Evolutionary conservation across 805 yeast genomes (phyloP).

Genomic region (Maudiozyma saulgeensis): DNA sequence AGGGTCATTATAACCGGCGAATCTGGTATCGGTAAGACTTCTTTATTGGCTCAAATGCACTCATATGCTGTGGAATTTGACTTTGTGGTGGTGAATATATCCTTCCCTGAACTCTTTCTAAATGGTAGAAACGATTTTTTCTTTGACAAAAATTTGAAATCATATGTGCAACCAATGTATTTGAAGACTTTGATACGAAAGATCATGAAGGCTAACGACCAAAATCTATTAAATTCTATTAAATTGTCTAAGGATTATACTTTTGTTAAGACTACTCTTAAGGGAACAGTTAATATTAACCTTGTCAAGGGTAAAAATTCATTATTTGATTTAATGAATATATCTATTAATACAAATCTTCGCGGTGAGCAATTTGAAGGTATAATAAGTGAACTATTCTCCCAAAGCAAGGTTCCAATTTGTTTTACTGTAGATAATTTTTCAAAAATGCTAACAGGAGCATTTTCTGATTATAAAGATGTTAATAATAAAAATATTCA

Average conservation of each 20-base stretch:
- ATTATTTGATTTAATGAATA: slow-evolving; percentile 35
- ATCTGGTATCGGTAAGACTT: slow-evolving; percentile 73
- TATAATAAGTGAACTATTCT: slow-evolving; percentile 45
- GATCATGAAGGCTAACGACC: slow-evolving; percentile 38
- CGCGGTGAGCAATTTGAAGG: slow-evolving; percentile 41
- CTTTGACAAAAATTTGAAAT: slow-evolving; percentile 37
- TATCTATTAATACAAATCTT: slow-evolving; percentile 31
- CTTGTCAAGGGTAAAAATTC: slow-evolving; percentile 25
- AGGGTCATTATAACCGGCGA: slow-evolving; percentile 55
- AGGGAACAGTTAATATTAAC: slow-evolving; percentile 19
- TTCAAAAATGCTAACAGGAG: slow-evolving; percentile 47
- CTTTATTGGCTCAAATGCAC: slow-evolving; percentile 50
- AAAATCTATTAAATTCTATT: slow-evolving; percentile 29
- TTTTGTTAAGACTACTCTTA: slow-evolving; percentile 27
- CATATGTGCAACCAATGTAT: slow-evolving; percentile 73
- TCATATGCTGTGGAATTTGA: slow-evolving; percentile 35
- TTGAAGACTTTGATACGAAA: slow-evolving; percentile 50
- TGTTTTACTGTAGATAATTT: slow-evolving; percentile 66
- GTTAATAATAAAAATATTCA: slow-evolving; percentile 46
- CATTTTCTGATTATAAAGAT: slow-evolving; percentile 53
- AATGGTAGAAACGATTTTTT: slow-evolving; percentile 68
- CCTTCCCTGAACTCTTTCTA: slow-evolving; percentile 50
- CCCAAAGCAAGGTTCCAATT: slow-evolving; percentile 46
- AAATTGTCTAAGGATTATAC: slow-evolving; percentile 28
- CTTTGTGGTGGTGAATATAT: slow-evolving; percentile 54